These are phyloP conservation scores for Lasiodiplodia citricola DNA, from an alignment of 2,329 filamentous ascomycete genomes.

Conservation along the genomic window DNA sequence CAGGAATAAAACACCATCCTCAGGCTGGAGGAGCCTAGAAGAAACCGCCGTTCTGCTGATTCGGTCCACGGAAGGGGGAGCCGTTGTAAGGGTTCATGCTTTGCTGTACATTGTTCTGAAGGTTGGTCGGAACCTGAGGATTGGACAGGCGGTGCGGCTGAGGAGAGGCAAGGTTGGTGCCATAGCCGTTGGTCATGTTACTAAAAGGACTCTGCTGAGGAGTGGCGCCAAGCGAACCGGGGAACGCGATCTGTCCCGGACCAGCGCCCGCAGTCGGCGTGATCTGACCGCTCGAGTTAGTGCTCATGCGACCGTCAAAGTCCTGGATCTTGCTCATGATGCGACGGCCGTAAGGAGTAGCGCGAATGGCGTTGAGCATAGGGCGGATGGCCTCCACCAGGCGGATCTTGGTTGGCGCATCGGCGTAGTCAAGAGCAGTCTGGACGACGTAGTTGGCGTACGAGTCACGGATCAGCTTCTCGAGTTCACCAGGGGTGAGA, in stretches of 20 bases:
- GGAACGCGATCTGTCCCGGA: conserved; percentile 15
- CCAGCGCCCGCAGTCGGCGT: conserved; percentile 14
- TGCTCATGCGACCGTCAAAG: conserved; percentile 46
- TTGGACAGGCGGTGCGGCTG: conserved; percentile 32
- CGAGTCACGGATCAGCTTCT: conserved; percentile 86
- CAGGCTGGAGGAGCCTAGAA: background rate
- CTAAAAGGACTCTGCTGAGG: conserved; percentile 13
- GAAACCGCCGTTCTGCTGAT: conserved; percentile 12
- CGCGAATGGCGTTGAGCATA: conserved; percentile 80
- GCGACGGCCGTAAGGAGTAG: conserved; percentile 91
- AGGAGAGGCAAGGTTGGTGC: conserved; percentile 23
- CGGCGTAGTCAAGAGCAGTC: conserved; percentile 74
- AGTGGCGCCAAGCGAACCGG: background rate
- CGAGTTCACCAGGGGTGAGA: conserved; percentile 74
- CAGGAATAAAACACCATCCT: background rate
- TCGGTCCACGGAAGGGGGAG: conserved; percentile 2
- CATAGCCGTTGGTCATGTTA: conserved; percentile 26
- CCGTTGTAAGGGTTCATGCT: background rate
- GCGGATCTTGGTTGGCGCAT: conserved; percentile 42
- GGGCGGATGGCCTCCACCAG: conserved; percentile 87
- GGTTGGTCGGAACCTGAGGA: conserved; percentile 41
- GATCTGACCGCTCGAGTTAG: conserved; percentile 17
- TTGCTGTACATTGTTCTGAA: conserved; percentile 43
- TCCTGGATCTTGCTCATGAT: conserved; percentile 85
- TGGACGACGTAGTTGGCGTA: conserved; percentile 99